Evolutionary conservation across 2,329 filamentous ascomycete genomes (phyloP).

Genomic region (Calonectria multiphialidica): DNA sequence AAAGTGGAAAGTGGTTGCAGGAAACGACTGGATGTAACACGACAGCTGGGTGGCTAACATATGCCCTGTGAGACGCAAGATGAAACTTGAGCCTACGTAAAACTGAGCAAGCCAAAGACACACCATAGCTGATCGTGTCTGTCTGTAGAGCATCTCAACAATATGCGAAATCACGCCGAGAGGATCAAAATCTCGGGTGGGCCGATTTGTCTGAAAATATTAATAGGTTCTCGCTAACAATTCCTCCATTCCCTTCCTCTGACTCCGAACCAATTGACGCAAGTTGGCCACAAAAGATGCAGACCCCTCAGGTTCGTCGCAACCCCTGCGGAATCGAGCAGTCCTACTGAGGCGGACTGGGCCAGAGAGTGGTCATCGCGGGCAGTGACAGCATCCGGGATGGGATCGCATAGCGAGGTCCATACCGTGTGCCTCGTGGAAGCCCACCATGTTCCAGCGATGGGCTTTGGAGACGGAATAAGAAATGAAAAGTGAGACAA

Average conservation of each 20-base stretch:
- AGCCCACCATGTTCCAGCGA: constrained; percentile 4
- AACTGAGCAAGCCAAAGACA: constrained; percentile 12
- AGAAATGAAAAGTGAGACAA: constrained; percentile 25
- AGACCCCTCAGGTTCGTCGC: constrained; percentile 43
- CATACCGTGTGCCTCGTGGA: constrained; percentile 15
- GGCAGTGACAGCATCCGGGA: constrained; percentile 30
- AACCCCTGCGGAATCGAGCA: constrained; percentile 33
- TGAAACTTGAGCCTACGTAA: constrained; percentile 20
- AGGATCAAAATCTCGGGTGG: constrained; percentile 11
- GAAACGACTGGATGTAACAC: constrained; percentile 16
- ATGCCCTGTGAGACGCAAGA: constrained; percentile 15
- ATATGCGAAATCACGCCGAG: not conserved
- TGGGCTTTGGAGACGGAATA: constrained; percentile 15
- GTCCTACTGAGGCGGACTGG: constrained; percentile 19
- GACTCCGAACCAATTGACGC: not conserved
- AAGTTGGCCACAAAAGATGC: constrained; percentile 1
- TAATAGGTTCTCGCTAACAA: not conserved
- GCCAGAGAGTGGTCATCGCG: constrained; percentile 25
- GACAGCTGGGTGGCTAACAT: constrained; percentile 3
- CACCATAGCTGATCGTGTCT: not conserved
- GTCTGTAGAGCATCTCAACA: not conserved
- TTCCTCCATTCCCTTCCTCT: not conserved
- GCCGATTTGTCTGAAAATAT: not conserved
- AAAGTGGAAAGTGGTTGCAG: constrained; percentile 25
- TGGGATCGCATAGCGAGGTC: constrained; percentile 12